These are phyloP conservation scores for Lachancea thermotolerans DNA, from an alignment of 805 yeast genomes.

Conservation along the genomic window DNA sequence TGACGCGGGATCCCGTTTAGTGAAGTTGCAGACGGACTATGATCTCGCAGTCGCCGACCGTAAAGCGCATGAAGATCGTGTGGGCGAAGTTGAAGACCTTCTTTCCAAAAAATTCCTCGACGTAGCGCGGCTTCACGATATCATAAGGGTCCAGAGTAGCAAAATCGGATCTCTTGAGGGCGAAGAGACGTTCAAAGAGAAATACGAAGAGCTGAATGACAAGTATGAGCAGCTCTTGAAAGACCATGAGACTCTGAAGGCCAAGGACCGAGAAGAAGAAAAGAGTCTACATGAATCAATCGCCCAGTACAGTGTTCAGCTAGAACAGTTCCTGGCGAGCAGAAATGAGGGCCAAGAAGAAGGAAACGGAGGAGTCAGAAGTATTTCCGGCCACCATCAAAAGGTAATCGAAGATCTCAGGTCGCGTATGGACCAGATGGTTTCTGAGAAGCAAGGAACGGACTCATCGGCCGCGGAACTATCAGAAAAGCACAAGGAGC, in stretches of 20 bases:
- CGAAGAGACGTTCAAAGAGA: conserved; percentile 40
- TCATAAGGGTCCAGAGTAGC: conserved; percentile 48
- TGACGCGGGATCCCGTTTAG: conserved; percentile 18
- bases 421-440: conserved; percentile 48
- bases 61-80: conserved; percentile 34
- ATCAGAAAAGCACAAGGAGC: conserved; percentile 9
- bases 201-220: conserved; percentile 41
- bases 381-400: conserved; percentile 1
- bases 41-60: conserved; percentile 41
- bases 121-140: conserved; percentile 44
- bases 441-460: conserved; percentile 40
- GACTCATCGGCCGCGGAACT: conserved; percentile 31
- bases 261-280: conserved; percentile 31
- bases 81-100: conserved; percentile 44
- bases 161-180: conserved; percentile 40
- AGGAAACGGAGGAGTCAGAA: conserved; percentile 3
- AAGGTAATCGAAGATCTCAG: conserved; percentile 38
- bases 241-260: conserved; percentile 39
- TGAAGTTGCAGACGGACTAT: conserved; percentile 13
- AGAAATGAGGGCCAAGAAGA: conserved; percentile 17
- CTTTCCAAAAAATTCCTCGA: conserved; percentile 48
- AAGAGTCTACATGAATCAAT: conserved; percentile 28
- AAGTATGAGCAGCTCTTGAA: conserved; percentile 39
- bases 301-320: conserved; percentile 22
- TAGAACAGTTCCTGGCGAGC: conserved; percentile 24